A percentile compares a stretch with the other conserved stretches of the same genome.
Evolutionary conservation across 345 rosid genomes (phyloP).

Genomic region (Heritiera littoralis): DNA sequence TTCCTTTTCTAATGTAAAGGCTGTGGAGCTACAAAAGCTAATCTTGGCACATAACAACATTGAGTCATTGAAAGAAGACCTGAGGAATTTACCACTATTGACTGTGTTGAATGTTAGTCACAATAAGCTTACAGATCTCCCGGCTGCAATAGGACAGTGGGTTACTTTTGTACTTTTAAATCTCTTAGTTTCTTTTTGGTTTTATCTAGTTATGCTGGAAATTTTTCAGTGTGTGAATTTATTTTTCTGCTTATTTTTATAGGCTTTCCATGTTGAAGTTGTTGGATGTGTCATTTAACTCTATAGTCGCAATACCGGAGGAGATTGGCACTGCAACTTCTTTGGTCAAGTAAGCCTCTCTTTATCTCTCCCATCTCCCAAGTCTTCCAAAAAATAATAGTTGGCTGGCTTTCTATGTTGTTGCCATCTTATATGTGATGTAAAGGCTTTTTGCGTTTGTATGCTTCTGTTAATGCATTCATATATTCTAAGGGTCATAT

Average conservation of each 20-base stretch:
- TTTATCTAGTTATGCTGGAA: neutral
- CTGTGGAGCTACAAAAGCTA: conserved; percentile 86
- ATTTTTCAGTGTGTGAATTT: neutral
- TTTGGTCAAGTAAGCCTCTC: conserved; percentile 75
- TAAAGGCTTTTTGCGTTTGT: too few relatives aligned
- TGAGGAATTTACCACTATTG: conserved; percentile 62
- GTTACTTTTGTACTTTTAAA: conserved; percentile 26
- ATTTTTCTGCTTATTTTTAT: conserved; percentile 21
- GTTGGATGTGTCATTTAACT: conserved; percentile 77
- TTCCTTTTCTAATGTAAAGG: conserved; percentile 39
- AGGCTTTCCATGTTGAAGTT: conserved; percentile 86
- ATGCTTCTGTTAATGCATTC: neutral
- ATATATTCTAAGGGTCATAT: neutral
- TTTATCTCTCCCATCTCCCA: neutral
- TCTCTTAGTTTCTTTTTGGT: neutral
- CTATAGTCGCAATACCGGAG: conserved; percentile 62
- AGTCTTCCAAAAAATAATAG: conserved; percentile 2
- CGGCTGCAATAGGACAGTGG: conserved; percentile 83
- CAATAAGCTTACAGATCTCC: conserved; percentile 69
- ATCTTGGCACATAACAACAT: conserved; percentile 90
- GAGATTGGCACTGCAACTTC: conserved; percentile 77
- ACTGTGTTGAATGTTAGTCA: conserved; percentile 80
- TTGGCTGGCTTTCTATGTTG: neutral
- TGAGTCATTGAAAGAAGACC: conserved; percentile 72
- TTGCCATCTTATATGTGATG: neutral